Evolutionary conservation across 495 filamentous ascomycete species (phyloP).

Genomic region (Penicillium samsonianum): DNA sequence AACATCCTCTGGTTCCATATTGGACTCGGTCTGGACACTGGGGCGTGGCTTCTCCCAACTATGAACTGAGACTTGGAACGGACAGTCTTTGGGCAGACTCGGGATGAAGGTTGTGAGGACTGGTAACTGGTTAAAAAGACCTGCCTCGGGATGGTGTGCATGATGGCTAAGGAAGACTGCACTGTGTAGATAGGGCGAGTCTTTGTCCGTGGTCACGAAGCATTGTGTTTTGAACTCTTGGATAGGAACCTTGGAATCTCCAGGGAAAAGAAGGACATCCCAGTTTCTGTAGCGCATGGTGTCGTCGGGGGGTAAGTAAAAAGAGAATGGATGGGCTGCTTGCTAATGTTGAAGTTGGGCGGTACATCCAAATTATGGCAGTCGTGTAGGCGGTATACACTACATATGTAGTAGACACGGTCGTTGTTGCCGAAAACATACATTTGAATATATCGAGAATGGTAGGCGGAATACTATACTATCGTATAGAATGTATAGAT

Average conservation of each 20-base stretch:
- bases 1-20: slow-evolving; percentile 61
- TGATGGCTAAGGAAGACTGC: slow-evolving; percentile 30
- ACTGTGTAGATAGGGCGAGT: slow-evolving; percentile 40
- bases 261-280: slow-evolving; percentile 83
- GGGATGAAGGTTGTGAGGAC: slow-evolving; percentile 77
- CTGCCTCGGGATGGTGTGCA: slow-evolving; percentile 30
- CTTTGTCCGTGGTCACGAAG: slow-evolving; percentile 67
- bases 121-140: slow-evolving; percentile 55
- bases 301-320: slow-evolving; percentile 12
- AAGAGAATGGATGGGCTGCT: slow-evolving; percentile 9
- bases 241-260: slow-evolving; percentile 62
- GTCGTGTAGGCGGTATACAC: no score
- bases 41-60: slow-evolving; percentile 71
- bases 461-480: no score
- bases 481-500: no score
- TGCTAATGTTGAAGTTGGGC: neutral
- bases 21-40: slow-evolving; percentile 59
- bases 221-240: slow-evolving; percentile 88
- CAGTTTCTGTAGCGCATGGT: slow-evolving; percentile 81
- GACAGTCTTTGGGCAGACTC: slow-evolving; percentile 57
- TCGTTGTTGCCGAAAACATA: neutral
- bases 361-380: neutral
- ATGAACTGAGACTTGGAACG: slow-evolving; percentile 79
- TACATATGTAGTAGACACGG: no score
- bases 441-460: no score